These are phyloP conservation scores for Allium sativum DNA, from an alignment of 106 monocot species.

Conservation along the genomic window DNA sequence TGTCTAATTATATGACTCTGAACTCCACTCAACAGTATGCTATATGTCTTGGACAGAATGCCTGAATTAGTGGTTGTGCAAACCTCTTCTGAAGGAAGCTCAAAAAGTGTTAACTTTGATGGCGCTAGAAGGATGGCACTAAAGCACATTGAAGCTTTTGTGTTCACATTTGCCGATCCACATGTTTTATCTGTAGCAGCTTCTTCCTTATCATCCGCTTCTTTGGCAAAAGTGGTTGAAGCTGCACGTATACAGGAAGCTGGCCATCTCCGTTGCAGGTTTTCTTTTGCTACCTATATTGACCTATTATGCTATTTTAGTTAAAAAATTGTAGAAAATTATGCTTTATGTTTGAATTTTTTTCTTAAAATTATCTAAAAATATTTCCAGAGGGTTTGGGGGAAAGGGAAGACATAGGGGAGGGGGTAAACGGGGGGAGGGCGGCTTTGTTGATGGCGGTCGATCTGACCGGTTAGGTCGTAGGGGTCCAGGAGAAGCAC, in stretches of 20 bases:
- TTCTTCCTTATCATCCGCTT: constrained; percentile 55
- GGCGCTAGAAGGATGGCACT: constrained; percentile 80
- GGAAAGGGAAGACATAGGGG: no score
- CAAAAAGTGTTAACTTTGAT: constrained; percentile 71
- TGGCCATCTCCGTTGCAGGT: constrained; percentile 97
- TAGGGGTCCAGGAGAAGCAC: no score
- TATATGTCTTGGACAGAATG: constrained; percentile 38
- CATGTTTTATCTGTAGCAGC: constrained; percentile 58
- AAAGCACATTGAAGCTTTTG: constrained; percentile 86
- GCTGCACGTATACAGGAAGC: constrained; percentile 87
- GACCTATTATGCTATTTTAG: not conserved
- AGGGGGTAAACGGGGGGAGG: no score
- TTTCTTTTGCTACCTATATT: not conserved
- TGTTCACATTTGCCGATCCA: constrained; percentile 65
- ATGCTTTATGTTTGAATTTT: no score
- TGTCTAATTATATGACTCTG: no score
- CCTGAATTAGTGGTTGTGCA: constrained; percentile 67
- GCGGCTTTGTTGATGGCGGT: no score
- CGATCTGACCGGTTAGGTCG: no score
- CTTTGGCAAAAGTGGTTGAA: constrained; percentile 60
- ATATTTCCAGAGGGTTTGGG: no score
- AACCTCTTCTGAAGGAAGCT: constrained; percentile 58
- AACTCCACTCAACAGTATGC: no score
- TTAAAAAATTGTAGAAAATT: not conserved
- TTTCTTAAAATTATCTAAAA: no score